Evolutionary conservation across 768 basidiomycete genomes (phyloP), one percentile per base, ranked within the genome.

Genomic region (Infundibulicybe gibba): DNA sequence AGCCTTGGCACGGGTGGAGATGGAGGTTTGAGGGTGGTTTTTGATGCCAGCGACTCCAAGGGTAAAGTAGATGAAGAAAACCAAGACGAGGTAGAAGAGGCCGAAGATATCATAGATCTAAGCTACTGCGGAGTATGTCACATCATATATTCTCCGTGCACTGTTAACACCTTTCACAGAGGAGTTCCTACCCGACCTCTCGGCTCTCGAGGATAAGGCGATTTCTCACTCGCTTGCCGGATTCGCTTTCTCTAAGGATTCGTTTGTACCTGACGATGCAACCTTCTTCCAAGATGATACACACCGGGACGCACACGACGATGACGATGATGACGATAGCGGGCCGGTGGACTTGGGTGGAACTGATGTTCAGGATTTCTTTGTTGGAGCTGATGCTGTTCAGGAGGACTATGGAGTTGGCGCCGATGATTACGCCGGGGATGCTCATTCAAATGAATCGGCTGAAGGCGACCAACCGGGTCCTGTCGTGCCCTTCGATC

Each of bases 1-100:
- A 77, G 79, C 43, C 57, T 91, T 45, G 88, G 87, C 15, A 71
- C 85, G 1, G 89, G 88, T 2, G 79, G 77, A 14, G 91, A 94
- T 49, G 87, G 89, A 3, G 82, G 81, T 34, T 74, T 97, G 62
- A 75, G 93, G 49, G 88, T 99, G 43, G 90, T 98, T 20, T 99
- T 99, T 56, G 95, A 98, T 63, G 94, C 94, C 4, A 87, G 94
- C 47, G 95, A 97, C 62, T 87, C 90, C 0, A 83, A 88, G 61
- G 81, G 83, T 3, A 87, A 83, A 51, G 72, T 76, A 3, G 87
- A 94, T 33, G 92, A 90, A 40, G 83, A 84, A 31, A 25, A 25
- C 8, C 25, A 25, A 25, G 91, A 91, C 40, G 77, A 81, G 12
- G 65, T 81, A 34, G 75, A 84, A 38, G 91, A 94, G 54, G 80